Conservation (phyloP, 768 basidiomycete species). For the Auriculariales sp. region DNA sequence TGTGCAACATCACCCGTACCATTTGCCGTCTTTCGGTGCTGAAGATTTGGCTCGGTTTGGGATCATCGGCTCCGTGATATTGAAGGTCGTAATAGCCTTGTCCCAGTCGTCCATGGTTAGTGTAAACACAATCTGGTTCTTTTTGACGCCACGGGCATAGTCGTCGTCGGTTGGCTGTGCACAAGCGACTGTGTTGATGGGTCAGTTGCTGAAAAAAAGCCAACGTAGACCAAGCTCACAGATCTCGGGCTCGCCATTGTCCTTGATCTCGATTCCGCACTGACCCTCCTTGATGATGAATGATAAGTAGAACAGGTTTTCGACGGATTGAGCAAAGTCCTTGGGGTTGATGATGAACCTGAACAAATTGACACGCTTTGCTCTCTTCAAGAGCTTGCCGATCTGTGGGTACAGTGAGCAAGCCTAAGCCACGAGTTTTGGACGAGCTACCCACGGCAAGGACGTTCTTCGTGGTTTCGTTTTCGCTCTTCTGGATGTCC, state of each 20-base stretch:
- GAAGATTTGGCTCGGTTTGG: conserved; percentile 53
- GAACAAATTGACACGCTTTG: conserved; percentile 63
- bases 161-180: conserved; percentile 51
- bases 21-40: conserved; percentile 46
- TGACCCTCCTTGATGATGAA: conserved; percentile 82
- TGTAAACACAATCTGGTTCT: conserved; percentile 80
- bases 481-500: conserved; percentile 70
- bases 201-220: not conserved
- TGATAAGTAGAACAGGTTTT: conserved; percentile 90
- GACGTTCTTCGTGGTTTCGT: conserved; percentile 85
- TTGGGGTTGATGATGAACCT: conserved; percentile 78
- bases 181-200: conserved; percentile 34
- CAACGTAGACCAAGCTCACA: conserved; percentile 31
- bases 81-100: conserved; percentile 79
- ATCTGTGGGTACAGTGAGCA: conserved; percentile 28
- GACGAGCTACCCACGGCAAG: conserved; percentile 32
- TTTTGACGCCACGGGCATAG: conserved; percentile 45
- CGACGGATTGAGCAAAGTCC: conserved; percentile 86
- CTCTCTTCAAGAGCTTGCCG: conserved; percentile 36
- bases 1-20: too few relatives aligned
- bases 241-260: conserved; percentile 55
- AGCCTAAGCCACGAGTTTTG: not conserved
- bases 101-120: conserved; percentile 87
- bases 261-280: conserved; percentile 55
- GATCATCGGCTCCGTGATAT: conserved; percentile 62